Base-by-base conservation (phyloP, 495 filamentous ascomycete genomes). In the Aspergillus saccharolyticus region DNA sequence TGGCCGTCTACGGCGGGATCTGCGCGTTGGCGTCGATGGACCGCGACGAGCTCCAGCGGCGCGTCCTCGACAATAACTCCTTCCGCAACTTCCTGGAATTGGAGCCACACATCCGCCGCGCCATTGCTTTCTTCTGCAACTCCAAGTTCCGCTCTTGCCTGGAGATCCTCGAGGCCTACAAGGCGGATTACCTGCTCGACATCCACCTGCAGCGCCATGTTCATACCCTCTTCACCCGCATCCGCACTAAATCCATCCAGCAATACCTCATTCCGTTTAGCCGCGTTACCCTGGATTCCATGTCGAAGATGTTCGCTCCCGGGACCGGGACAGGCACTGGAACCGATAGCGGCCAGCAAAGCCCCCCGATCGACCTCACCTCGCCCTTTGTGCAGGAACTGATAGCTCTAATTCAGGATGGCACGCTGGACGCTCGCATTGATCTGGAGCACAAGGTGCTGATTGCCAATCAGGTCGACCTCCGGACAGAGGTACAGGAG, bases 21-120 rank as follows among this genome's bases (percentile, higher is more conserved):
- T 88, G 91, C 57, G 91, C 94, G 1, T 83, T 98, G 18, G 92
- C 92, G 22, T 88, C 90, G 1, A 95, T 97, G 90, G 81, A 87
- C 48, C 83, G 94, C 44, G 72, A 74, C 10, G 83, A 89, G 58
- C 77, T 98, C 16, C 89, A 96, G 65, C 70, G 63, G 6, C 74
- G 77, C 18, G 89, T 97, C 9, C 83, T 98, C 0, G 90, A 92
- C 17, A 93, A 89, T 61, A 72, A 72, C 22, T 73, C 76, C 30
- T 98, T 98, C 78, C 85, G 95, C 46, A 83, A 79, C 48, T 97
- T 91, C 71, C 82, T 98, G 3, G 93, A 98, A 68, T 80, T 93
- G 1, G 94, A 97, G 67, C 92, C 95, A 1, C 92, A 97, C 63
- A 88, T 98, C 58, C 88, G 95, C 50, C 89, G 90, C 18, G 95